Conservation (phyloP, 495 filamentous ascomycete species). For the Coniosporium apollinis region DNA sequence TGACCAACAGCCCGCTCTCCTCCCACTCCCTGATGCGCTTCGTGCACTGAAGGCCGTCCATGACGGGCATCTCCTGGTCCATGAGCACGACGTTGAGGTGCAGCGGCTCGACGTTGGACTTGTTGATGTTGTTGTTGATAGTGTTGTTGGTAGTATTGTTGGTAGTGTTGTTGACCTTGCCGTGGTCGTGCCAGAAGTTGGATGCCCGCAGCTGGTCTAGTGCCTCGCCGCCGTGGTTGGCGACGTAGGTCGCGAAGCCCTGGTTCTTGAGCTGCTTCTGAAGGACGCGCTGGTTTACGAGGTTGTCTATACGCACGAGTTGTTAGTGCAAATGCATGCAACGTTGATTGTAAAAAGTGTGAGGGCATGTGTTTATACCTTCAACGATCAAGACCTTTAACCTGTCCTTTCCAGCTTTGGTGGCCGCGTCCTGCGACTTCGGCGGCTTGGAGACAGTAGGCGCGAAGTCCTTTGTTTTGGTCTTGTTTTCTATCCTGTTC, state of each 20-base stretch:
- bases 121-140: background rate
- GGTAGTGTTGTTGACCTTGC: background rate
- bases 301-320: no score
- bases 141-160: background rate
- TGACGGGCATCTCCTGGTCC: conserved; percentile 78
- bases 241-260: conserved; percentile 48
- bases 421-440: background rate
- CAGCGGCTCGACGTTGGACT: conserved; percentile 19
- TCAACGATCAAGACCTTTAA: conserved; percentile 55
- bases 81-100: conserved; percentile 52
- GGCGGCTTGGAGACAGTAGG: background rate
- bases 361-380: no score
- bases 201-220: conserved; percentile 34
- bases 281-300: conserved; percentile 57
- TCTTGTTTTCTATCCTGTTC: background rate
- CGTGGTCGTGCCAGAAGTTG: conserved; percentile 16
- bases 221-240: conserved; percentile 63
- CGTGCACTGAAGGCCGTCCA: conserved; percentile 60
- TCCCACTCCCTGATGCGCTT: conserved; percentile 48
- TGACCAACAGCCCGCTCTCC: conserved; percentile 27
- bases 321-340: conserved; percentile 11
- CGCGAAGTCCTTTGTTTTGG: conserved; percentile 19
- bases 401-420: conserved; percentile 2
- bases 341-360: no score
- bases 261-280: conserved; percentile 43